Conservation (phyloP, 1,284 basidiomycete genomes). For the Ustilago sp. region DNA sequence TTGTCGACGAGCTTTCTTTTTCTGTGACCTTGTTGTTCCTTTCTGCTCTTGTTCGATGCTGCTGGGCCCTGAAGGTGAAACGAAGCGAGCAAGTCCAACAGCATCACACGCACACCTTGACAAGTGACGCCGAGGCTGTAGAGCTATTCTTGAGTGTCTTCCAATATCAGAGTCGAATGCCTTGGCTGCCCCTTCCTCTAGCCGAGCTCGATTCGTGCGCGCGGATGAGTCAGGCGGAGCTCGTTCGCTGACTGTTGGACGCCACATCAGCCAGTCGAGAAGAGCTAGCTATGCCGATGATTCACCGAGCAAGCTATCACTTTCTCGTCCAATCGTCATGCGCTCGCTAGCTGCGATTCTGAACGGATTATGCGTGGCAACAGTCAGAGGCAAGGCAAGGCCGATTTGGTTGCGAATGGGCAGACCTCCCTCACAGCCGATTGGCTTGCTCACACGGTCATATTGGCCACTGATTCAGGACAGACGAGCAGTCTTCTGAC, state of each 20-base stretch:
- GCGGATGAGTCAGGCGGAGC: background rate
- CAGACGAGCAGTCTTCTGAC: background rate
- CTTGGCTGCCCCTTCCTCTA: background rate
- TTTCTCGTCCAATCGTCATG: background rate
- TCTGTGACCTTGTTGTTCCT: background rate
- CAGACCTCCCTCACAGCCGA: no score
- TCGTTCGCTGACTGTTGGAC: background rate
- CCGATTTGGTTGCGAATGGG: no score
- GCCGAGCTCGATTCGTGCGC: background rate
- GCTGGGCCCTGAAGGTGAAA: background rate
- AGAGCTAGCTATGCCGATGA: background rate
- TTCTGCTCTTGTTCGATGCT: no score
- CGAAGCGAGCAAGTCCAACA: background rate
- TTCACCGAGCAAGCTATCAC: background rate
- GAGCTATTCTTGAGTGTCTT: background rate
- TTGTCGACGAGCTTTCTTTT: conserved; percentile 3
- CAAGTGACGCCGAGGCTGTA: background rate
- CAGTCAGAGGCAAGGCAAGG: background rate
- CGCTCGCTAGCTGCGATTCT: background rate
- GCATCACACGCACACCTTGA: background rate
- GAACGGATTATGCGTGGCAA: no score
- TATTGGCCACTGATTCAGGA: background rate
- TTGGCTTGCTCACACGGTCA: no score
- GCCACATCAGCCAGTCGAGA: background rate
- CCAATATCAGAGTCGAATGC: background rate